These are phyloP conservation scores for Boletus sp. DNA, from an alignment of 1,284 basidiomycete species.

Conservation along the genomic window DNA sequence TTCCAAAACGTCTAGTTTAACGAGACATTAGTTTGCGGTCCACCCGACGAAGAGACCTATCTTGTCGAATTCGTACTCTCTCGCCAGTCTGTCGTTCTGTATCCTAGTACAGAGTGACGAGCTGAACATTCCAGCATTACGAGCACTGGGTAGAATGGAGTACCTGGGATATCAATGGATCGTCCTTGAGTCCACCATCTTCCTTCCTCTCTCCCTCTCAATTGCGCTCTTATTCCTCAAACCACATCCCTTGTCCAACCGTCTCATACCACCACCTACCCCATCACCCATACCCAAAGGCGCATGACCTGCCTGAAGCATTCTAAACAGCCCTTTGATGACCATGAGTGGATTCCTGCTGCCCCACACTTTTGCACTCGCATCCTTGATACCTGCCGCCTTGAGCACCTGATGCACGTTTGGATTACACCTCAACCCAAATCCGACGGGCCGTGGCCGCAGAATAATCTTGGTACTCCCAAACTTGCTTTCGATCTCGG, in stretches of 20 bases:
- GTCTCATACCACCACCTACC: conserved; percentile 64
- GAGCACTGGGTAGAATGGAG: too few relatives aligned
- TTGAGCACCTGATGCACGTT: conserved; percentile 85
- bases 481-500: conserved; percentile 80
- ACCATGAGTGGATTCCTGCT: conserved; percentile 77
- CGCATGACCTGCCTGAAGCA: conserved; percentile 69
- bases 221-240: conserved; percentile 60
- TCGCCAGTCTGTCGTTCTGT: too few relatives aligned
- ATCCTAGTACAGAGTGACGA: too few relatives aligned
- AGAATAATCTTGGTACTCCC: conserved; percentile 83
- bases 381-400: conserved; percentile 92
- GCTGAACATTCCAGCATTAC: too few relatives aligned
- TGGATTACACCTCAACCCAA: conserved; percentile 88
- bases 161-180: too few relatives aligned
- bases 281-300: conserved; percentile 77
- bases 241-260: conserved; percentile 64
- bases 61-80: too few relatives aligned
- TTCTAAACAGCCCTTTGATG: conserved; percentile 47
- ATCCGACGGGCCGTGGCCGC: conserved; percentile 88
- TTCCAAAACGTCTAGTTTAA: conserved; percentile 10
- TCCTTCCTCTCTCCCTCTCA: conserved; percentile 71
- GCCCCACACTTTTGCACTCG: conserved; percentile 92
- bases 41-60: conserved; percentile 8
- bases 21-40: background rate
- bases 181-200: conserved; percentile 56